A percentile compares a stretch with the other conserved stretches of the same genome.
phyloP scores from a whole-genome alignment of 345 rosid genomes.

The Citrus mangshanensis region DNA sequence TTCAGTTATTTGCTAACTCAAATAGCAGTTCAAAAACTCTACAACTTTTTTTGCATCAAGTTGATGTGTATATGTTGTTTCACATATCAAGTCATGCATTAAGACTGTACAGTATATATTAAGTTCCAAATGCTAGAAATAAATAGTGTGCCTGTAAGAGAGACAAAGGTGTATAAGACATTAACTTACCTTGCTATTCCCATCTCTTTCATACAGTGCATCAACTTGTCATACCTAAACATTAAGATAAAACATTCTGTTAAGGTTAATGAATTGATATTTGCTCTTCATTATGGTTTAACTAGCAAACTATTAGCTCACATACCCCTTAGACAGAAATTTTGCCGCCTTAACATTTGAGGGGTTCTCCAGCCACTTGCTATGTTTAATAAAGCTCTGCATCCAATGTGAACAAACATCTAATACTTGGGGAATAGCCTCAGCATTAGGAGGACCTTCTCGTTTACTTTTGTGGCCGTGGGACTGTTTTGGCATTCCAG shows the following conservation, averaged over 20 bases:
- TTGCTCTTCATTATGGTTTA: background rate
- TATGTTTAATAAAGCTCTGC: slow-evolving; percentile 89
- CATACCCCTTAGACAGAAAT: slow-evolving; percentile 86
- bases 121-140: background rate
- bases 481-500: slow-evolving; percentile 33
- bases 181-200: slow-evolving; percentile 60
- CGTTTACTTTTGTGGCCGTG: slow-evolving; percentile 57
- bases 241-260: slow-evolving; percentile 17
- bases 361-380: slow-evolving; percentile 90
- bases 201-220: slow-evolving; percentile 65
- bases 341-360: slow-evolving; percentile 82
- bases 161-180: slow-evolving; percentile 1
- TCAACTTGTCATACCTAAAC: slow-evolving; percentile 74
- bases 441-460: slow-evolving; percentile 67
- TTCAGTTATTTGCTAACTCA: background rate
- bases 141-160: background rate
- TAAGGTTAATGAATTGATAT: background rate
- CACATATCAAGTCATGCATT: background rate
- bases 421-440: slow-evolving; percentile 65
- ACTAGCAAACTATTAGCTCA: slow-evolving; percentile 8
- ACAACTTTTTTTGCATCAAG: background rate
- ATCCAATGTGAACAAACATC: slow-evolving; percentile 93
- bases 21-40: background rate
- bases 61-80: background rate
- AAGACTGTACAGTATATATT: background rate